Conservation (phyloP, 345 rosid species). For the Hirschfeldia incana region DNA sequence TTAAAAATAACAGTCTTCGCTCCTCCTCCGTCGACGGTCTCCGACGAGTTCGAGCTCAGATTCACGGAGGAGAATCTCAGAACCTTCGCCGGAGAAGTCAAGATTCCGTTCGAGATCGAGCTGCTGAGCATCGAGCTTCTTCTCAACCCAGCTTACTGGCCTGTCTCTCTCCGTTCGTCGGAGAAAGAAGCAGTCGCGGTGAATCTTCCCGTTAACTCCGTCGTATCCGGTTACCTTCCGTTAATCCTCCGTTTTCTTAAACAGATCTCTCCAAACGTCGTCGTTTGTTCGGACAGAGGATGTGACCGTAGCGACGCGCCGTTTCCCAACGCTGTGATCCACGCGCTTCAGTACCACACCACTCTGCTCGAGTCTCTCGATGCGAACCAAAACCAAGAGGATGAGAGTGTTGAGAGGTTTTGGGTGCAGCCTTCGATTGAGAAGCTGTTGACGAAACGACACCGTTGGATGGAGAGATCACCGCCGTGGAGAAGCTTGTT, state of each 20-base stretch:
- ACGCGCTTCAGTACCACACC: conserved; percentile 60
- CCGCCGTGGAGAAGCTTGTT: conserved; percentile 79
- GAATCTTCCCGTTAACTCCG: conserved; percentile 66
- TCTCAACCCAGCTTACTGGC: conserved; percentile 53
- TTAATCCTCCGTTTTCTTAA: conserved; percentile 62
- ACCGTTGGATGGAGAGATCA: conserved; percentile 53
- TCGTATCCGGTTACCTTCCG: conserved; percentile 61
- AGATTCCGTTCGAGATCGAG: conserved; percentile 67
- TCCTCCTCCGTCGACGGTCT: conserved; percentile 43
- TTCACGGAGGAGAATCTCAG: conserved; percentile 73
- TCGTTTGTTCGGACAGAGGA: conserved; percentile 76
- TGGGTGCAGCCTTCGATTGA: conserved; percentile 70
- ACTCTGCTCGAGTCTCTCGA: conserved; percentile 75
- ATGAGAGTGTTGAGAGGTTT: conserved; percentile 55
- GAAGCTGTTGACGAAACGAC: conserved; percentile 64
- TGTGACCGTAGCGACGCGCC: conserved; percentile 77
- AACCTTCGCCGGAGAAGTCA: conserved; percentile 65
- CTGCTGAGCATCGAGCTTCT: conserved; percentile 54
- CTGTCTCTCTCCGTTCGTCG: conserved; percentile 42
- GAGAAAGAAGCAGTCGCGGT: conserved; percentile 70
- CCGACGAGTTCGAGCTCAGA: conserved; percentile 61
- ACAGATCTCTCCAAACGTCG: conserved; percentile 75
- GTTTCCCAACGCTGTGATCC: conserved; percentile 69
- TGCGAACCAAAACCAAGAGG: conserved; percentile 59
- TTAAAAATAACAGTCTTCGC: conserved; percentile 73